These are phyloP conservation scores for Cryomyces minteri DNA, from an alignment of 495 filamentous ascomycete species.

Conservation along the genomic window DNA sequence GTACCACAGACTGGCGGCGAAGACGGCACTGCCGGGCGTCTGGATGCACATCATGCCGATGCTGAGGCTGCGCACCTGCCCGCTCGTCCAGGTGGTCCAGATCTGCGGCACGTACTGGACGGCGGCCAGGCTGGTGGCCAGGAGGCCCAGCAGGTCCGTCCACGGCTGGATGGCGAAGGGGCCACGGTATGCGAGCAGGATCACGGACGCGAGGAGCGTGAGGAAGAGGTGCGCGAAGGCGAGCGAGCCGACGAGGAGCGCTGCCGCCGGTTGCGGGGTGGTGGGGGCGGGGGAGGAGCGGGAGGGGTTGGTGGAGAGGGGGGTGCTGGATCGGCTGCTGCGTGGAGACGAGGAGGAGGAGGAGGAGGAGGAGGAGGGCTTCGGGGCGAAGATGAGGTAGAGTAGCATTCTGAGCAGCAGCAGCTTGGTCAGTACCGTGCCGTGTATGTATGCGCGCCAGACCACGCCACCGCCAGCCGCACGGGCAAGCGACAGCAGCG, in stretches of 20 bases:
- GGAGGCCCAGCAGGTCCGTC: conserved; percentile 70
- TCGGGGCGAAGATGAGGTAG: conserved; percentile 26
- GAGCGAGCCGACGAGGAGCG: conserved; percentile 46
- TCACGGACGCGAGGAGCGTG: conserved; percentile 44
- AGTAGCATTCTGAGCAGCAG: conserved; percentile 16
- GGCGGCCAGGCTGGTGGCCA: conserved; percentile 57
- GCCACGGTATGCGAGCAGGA: conserved; percentile 33
- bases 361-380: conserved; percentile 39
- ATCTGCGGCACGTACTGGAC: conserved; percentile 94
- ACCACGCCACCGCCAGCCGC: no score
- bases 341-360: conserved; percentile 22
- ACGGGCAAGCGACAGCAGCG: no score
- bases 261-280: conserved; percentile 44
- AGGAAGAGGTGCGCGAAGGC: conserved; percentile 54
- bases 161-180: conserved; percentile 45
- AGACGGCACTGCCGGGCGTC: conserved; percentile 78
- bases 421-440: neutral
- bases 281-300: conserved; percentile 14
- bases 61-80: conserved; percentile 72
- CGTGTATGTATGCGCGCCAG: no score
- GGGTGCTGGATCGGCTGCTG: conserved; percentile 27
- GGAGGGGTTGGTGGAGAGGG: conserved; percentile 13
- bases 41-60: conserved; percentile 99
- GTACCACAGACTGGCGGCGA: conserved; percentile 59
- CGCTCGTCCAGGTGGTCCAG: conserved; percentile 67